Conservation (phyloP, 306 rosid genomes). For the Prunus salicina region DNA sequence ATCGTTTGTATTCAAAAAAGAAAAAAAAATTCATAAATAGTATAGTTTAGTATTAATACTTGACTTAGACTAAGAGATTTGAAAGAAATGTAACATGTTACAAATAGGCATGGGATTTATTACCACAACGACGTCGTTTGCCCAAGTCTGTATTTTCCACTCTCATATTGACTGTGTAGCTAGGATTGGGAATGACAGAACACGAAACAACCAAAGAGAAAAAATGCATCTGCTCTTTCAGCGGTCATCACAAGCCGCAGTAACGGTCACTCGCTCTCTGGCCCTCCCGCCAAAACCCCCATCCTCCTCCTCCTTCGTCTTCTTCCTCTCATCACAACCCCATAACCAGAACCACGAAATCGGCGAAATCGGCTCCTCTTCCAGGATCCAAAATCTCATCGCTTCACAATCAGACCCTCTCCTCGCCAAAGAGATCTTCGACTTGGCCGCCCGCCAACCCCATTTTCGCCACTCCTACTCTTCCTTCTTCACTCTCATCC, state of each 20-base stretch:
- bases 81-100: too few species aligned
- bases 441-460: conserved; percentile 57
- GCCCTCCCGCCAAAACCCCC: neutral
- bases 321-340: neutral
- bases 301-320: neutral
- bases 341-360: conserved; percentile 4
- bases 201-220: neutral
- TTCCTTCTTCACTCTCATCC: conserved; percentile 55
- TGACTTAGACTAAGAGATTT: too few species aligned
- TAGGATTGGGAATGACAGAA: too few species aligned
- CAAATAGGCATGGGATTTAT: too few species aligned
- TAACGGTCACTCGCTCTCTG: neutral
- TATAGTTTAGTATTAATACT: too few species aligned
- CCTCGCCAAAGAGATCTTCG: conserved; percentile 78
- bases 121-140: too few species aligned
- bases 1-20: too few species aligned
- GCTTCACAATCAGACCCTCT: conserved; percentile 79
- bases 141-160: too few species aligned
- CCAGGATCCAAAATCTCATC: conserved; percentile 73
- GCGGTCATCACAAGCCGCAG: conserved; percentile 15
- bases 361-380: conserved; percentile 61
- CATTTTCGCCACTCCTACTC: conserved; percentile 66
- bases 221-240: conserved; percentile 25
- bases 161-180: too few species aligned
- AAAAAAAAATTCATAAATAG: too few species aligned